Conservation (phyloP, 352 stramenopile genomes). For the Phytophthora cactorum region DNA sequence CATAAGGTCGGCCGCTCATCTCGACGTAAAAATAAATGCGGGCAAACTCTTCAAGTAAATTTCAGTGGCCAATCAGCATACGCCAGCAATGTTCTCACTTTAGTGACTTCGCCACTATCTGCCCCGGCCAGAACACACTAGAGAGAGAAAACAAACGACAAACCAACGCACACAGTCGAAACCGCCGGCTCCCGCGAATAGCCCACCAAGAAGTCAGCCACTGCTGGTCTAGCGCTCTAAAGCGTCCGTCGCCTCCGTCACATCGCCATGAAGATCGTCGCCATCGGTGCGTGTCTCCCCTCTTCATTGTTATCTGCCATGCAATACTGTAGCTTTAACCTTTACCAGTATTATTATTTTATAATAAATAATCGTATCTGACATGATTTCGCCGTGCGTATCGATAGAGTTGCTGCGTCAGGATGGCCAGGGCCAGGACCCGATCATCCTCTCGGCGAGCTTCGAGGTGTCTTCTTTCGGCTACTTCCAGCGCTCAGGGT, state of each 20-base stretch:
- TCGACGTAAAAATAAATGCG: conserved; percentile 10
- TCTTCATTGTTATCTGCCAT: not conserved
- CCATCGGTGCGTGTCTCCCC: conserved; percentile 61
- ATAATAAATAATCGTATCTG: not conserved
- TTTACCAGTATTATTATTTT: not conserved
- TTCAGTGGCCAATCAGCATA: conserved; percentile 19
- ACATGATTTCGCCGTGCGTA: conserved; percentile 5
- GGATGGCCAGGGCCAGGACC: conserved; percentile 61
- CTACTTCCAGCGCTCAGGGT: conserved; percentile 89
- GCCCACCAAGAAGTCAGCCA: conserved; percentile 9
- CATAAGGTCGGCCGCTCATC: conserved; percentile 82
- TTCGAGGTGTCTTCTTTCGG: conserved; percentile 87
- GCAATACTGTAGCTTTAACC: not conserved
- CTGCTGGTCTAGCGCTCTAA: not conserved
- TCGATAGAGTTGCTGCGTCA: conserved; percentile 73
- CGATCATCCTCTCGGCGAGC: conserved; percentile 63
- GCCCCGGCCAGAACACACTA: conserved; percentile 24
- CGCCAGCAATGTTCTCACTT: conserved; percentile 18
- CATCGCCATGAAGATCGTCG: conserved; percentile 83
- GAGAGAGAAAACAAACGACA: conserved; percentile 29
- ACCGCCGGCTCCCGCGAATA: conserved; percentile 32
- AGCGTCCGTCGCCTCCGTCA: not conserved
- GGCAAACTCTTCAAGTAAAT: conserved; percentile 20
- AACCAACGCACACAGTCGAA: conserved; percentile 35
- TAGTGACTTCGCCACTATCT: conserved; percentile 8